phyloP scores from a whole-genome alignment of 306 rosid species.

The Rosa persica region DNA sequence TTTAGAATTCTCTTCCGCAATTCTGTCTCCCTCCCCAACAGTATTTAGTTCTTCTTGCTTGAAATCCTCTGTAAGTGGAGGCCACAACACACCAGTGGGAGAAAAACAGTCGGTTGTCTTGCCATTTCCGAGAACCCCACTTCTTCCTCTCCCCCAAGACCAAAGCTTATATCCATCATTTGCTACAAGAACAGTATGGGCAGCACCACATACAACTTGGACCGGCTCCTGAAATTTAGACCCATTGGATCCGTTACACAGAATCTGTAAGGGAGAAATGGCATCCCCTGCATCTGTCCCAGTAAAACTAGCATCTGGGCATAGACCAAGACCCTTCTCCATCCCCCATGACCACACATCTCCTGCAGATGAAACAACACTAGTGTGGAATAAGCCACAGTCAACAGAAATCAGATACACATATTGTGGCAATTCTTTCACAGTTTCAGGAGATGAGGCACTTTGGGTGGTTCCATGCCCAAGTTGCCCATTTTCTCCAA shows the following conservation, averaged over 20 bases:
- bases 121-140: conserved; percentile 89
- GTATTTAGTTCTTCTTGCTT: conserved; percentile 48
- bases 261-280: conserved; percentile 51
- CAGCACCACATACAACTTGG: conserved; percentile 86
- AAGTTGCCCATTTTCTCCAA: conserved; percentile 91
- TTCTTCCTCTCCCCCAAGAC: conserved; percentile 96
- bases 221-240: conserved; percentile 58
- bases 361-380: conserved; percentile 78
- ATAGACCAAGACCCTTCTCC: conserved; percentile 94
- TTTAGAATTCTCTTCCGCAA: conserved; percentile 31
- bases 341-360: conserved; percentile 98
- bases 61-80: conserved; percentile 48
- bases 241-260: conserved; percentile 30
- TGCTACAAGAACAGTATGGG: conserved; percentile 76
- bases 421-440: conserved; percentile 59
- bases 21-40: conserved; percentile 39
- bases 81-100: conserved; percentile 66
- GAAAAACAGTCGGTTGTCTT: conserved; percentile 48
- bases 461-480: conserved; percentile 80
- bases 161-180: conserved; percentile 65
- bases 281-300: conserved; percentile 73
- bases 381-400: conserved; percentile 89
- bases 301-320: conserved; percentile 70
- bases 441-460: conserved; percentile 48
- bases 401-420: conserved; percentile 49